Evolutionary conservation across 2,329 filamentous ascomycete genomes (phyloP), one percentile per base, ranked within the genome.

Genomic region (Apiospora saccharicola): DNA sequence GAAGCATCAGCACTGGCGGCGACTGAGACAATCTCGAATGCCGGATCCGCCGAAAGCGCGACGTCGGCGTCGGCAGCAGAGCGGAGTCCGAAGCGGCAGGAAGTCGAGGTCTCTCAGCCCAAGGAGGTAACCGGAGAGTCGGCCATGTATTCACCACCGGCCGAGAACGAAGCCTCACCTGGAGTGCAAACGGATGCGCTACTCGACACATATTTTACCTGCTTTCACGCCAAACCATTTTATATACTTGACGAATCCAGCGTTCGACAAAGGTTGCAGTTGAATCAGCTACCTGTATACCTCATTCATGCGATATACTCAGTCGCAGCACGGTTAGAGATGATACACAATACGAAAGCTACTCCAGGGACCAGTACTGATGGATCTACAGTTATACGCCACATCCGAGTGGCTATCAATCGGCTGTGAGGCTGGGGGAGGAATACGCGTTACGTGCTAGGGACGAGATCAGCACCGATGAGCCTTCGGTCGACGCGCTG

Each of bases 141-240:
- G 13, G 82, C 81, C 19, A 76, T 85, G 19, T 86, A 85, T 71
- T 86, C 86, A 24, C 85, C 86, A 4, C 78, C 80, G 22, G 73
- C 75, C 30, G 71, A 72, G 71, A 89, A 87, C 74, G 86, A 87
- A 70, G 82, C 83, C 67, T 84, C 87, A 3, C 67, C 67, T 5
- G 76, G 74, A 6, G 83, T 90, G 22, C 86, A 89, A 69, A 86
- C 88, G 0, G 91, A 93, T 77, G 83, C 87, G 0, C 84, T 95
- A 41, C 84, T 97, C 43, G 92, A 97, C 77, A 92, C 91, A 7
- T 97, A 95, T 80, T 97, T 97, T 80, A 84, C 87, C 30, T 89
- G 93, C 69, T 90, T 95, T 51, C 94, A 97, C 80, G 92, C 92
- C 69, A 96, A 95, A 78, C 93, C 94, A 1, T 96, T 93, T 76